Conservation (phyloP, 164 flowering plant species). For the Protea cynaroides region DNA sequence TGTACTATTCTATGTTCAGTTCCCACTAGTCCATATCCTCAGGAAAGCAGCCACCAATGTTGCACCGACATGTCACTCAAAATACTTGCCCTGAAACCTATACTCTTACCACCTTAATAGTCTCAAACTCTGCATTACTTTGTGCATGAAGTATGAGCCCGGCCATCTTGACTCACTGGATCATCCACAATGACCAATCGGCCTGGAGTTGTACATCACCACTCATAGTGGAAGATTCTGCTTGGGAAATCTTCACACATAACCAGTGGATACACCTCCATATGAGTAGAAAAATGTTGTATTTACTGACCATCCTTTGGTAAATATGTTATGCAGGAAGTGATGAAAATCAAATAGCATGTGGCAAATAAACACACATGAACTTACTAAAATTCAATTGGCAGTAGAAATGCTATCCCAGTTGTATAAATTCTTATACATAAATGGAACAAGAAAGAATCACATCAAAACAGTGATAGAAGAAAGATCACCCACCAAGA, state of each 20-base stretch:
- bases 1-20: not conserved
- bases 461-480: slow-evolving; percentile 11
- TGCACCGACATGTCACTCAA: not conserved
- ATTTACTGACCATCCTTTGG: not conserved
- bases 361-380: slow-evolving; percentile 9
- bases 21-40: not conserved
- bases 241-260: not conserved
- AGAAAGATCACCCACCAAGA: slow-evolving; percentile 18
- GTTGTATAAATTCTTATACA: slow-evolving; percentile 18
- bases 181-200: not conserved
- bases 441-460: slow-evolving; percentile 19
- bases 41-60: not conserved
- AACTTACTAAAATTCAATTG: slow-evolving; percentile 11
- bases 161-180: not conserved
- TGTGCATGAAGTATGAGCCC: too few species aligned
- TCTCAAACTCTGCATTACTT: too few species aligned
- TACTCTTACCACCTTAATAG: not conserved
- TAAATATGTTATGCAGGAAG: not conserved
- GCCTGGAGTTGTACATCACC: not conserved
- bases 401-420: slow-evolving; percentile 16
- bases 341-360: not conserved
- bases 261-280: not conserved
- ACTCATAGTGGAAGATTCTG: not conserved
- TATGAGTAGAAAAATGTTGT: not conserved
- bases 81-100: not conserved